phyloP scores from a whole-genome alignment of 495 filamentous ascomycete species.

The Talaromyces trachyspermus region DNA sequence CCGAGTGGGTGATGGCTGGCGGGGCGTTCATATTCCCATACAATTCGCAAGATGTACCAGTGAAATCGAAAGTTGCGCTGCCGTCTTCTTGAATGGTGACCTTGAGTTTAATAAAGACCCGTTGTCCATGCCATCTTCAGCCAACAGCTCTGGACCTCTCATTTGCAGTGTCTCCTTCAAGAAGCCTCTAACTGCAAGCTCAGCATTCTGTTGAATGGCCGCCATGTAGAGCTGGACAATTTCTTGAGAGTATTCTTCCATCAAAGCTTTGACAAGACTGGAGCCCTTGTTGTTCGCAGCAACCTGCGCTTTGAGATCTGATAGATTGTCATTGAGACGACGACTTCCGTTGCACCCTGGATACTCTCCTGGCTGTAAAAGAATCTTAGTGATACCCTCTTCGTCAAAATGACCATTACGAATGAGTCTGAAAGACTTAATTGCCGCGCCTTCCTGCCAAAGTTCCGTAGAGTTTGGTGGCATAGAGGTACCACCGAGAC shows the following conservation, averaged over 20 bases:
- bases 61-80: slow-evolving; percentile 77
- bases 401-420: slow-evolving; percentile 84
- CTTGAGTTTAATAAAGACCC: slow-evolving; percentile 37
- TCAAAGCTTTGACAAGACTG: slow-evolving; percentile 73
- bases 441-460: slow-evolving; percentile 88
- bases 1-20: slow-evolving; percentile 85
- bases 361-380: slow-evolving; percentile 80
- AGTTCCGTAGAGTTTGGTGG: slow-evolving; percentile 93
- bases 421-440: slow-evolving; percentile 90
- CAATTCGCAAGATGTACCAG: slow-evolving; percentile 65
- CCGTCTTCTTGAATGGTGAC: slow-evolving; percentile 73
- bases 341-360: slow-evolving; percentile 84
- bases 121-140: slow-evolving; percentile 79
- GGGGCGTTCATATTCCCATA: slow-evolving; percentile 91
- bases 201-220: slow-evolving; percentile 95
- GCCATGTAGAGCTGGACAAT: no score
- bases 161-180: slow-evolving; percentile 70
- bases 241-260: slow-evolving; percentile 81
- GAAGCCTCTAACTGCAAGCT: slow-evolving; percentile 73
- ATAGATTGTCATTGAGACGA: slow-evolving; percentile 88
- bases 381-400: slow-evolving; percentile 75
- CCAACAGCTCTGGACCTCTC: slow-evolving; percentile 72
- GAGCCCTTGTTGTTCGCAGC: slow-evolving; percentile 96
- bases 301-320: slow-evolving; percentile 91
- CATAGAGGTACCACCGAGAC: slow-evolving; percentile 94